These are phyloP conservation scores for Aspergillus arachidicola DNA, from an alignment of 2,329 filamentous ascomycete genomes.

Conservation along the genomic window DNA sequence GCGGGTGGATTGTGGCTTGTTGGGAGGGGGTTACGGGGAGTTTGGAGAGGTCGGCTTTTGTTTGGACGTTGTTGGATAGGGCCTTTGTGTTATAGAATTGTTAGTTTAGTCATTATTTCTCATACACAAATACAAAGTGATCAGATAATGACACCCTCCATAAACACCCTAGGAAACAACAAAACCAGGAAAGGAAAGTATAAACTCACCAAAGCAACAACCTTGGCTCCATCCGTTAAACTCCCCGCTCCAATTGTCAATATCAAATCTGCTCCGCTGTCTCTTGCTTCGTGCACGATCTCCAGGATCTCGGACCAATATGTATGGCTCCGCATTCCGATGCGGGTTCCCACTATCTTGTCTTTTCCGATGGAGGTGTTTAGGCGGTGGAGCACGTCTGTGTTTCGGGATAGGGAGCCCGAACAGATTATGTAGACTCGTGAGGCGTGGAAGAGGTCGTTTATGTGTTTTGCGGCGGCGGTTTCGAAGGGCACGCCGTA, in stretches of 20 bases:
- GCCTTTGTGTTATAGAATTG: slow-evolving; percentile 29
- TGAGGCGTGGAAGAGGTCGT: slow-evolving; percentile 47
- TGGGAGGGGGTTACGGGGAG: slow-evolving; percentile 35
- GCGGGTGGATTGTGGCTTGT: slow-evolving; percentile 24
- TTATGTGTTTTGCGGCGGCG: slow-evolving; percentile 50
- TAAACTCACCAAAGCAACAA: slow-evolving; percentile 48
- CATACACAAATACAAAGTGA: not conserved
- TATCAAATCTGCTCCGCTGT: slow-evolving; percentile 50
- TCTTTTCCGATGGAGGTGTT: slow-evolving; percentile 43
- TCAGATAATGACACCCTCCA: too few relatives aligned
- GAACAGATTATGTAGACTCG: slow-evolving; percentile 57
- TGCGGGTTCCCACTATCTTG: slow-evolving; percentile 45
- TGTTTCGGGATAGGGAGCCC: slow-evolving; percentile 51
- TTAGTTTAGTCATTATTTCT: not conserved
- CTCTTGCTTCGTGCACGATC: slow-evolving; percentile 46
- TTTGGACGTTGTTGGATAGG: slow-evolving; percentile 51
- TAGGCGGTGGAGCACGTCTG: slow-evolving; percentile 48
- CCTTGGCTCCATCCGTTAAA: slow-evolving; percentile 60
- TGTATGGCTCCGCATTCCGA: slow-evolving; percentile 59
- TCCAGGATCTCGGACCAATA: slow-evolving; percentile 56
- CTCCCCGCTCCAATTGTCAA: slow-evolving; percentile 59
- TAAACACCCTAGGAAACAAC: too few relatives aligned
- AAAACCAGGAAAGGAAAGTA: not conserved
- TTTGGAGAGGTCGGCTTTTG: slow-evolving; percentile 41
- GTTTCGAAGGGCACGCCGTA: slow-evolving; percentile 52